Percentiles rank a stretch among this genome's conserved stretches.
phyloP scores from a whole-genome alignment of 2,329 filamentous ascomycete species.

The Fusarium verrucosum region DNA sequence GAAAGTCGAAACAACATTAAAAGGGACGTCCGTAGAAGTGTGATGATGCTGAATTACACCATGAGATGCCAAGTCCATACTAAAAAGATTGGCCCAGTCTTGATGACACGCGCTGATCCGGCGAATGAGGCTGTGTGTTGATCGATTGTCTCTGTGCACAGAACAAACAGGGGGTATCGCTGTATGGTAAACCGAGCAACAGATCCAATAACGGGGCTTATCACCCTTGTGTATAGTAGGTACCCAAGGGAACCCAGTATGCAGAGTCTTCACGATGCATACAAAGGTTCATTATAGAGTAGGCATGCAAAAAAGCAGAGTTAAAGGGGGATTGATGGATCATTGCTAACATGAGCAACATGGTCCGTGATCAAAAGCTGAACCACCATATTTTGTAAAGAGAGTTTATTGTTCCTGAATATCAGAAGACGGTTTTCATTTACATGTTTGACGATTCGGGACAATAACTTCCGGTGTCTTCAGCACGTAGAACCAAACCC shows the following conservation, averaged over 20 bases:
- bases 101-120: constrained; percentile 20
- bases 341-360: neutral
- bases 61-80: neutral
- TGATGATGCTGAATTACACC: neutral
- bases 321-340: constrained; percentile 3
- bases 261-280: constrained; percentile 4
- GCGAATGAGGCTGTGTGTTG: neutral
- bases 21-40: neutral
- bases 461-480: constrained; percentile 7
- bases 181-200: neutral
- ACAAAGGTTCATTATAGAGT: neutral
- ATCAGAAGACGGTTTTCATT: neutral
- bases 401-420: constrained; percentile 18
- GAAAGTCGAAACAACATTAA: neutral
- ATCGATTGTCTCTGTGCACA: constrained; percentile 18
- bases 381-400: constrained; percentile 12
- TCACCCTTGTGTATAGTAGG: constrained; percentile 20
- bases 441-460: neutral
- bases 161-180: neutral
- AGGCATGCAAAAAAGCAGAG: constrained; percentile 9
- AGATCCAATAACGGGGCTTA: neutral
- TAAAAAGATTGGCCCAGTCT: neutral
- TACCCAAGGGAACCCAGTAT: neutral
- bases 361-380: constrained; percentile 22
- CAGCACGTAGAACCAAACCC: neutral